A percentile compares a stretch with the other conserved stretches of the same genome.
phyloP scores from a whole-genome alignment of 1,284 basidiomycete genomes.

The Xerocomus nothofagi region DNA sequence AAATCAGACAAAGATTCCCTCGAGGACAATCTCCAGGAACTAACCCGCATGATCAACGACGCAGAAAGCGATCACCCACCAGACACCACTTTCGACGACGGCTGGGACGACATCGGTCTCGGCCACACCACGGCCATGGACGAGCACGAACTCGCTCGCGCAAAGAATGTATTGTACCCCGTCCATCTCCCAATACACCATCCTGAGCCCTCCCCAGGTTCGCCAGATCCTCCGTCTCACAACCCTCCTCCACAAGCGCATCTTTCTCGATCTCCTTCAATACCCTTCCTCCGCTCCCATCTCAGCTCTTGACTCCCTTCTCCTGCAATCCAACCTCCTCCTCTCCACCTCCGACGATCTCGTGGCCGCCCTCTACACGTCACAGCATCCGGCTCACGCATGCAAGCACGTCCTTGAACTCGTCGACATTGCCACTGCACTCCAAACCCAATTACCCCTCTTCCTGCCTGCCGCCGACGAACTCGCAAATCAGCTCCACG shows the following conservation, averaged over 20 bases:
- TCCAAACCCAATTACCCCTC: conserved; percentile 36
- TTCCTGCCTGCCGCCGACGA: conserved; percentile 25
- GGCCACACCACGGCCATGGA: conserved; percentile 37
- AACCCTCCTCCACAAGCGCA: conserved; percentile 61
- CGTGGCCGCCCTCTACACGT: conserved; percentile 59
- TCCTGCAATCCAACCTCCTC: conserved; percentile 49
- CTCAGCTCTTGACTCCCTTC: conserved; percentile 50
- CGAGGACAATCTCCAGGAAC: conserved; percentile 60
- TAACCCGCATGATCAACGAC: conserved; percentile 54
- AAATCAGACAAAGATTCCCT: conserved; percentile 55
- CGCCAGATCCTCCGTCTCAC: conserved; percentile 59
- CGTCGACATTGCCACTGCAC: conserved; percentile 35
- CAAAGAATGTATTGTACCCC: conserved; percentile 47
- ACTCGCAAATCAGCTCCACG: conserved; percentile 38
- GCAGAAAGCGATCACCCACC: conserved; percentile 28
- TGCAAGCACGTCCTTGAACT: conserved; percentile 41
- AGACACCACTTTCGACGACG: conserved; percentile 48
- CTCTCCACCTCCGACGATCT: conserved; percentile 62
- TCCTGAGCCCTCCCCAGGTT: conserved; percentile 40
- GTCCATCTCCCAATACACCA: background rate
- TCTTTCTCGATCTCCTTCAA: conserved; percentile 51
- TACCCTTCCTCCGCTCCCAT: conserved; percentile 25
- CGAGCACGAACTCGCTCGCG: conserved; percentile 45
- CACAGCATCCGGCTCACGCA: conserved; percentile 52
- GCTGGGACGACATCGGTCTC: conserved; percentile 68